Percentiles rank a stretch among this genome's conserved stretches.
These are phyloP conservation scores for Neonectria neomacrospora DNA, from an alignment of 2,329 filamentous ascomycete genomes.

Conservation along the genomic window DNA sequence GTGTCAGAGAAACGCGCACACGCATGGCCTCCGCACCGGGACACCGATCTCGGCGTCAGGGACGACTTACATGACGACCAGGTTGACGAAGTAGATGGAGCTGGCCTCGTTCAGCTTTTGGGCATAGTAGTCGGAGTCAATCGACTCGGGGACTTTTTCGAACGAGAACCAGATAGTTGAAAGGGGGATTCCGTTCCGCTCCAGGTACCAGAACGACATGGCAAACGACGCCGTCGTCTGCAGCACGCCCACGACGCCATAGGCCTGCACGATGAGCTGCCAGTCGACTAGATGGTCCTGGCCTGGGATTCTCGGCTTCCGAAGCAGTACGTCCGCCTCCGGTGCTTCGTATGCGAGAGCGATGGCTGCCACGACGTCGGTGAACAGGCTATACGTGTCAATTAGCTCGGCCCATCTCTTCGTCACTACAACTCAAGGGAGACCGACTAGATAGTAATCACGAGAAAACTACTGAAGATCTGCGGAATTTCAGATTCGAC, in stretches of 20 bases:
- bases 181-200: conserved; percentile 73
- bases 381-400: conserved; percentile 68
- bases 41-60: conserved; percentile 24
- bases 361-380: conserved; percentile 78
- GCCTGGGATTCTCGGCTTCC: conserved; percentile 74
- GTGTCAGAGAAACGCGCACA: conserved; percentile 24
- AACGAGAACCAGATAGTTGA: conserved; percentile 74
- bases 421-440: rapidly evolving
- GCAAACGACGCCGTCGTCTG: conserved; percentile 70
- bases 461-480: conserved; percentile 77
- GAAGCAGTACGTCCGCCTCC: conserved; percentile 78
- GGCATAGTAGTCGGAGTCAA: conserved; percentile 65
- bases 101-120: conserved; percentile 71
- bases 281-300: conserved; percentile 79
- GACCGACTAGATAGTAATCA: conserved; percentile 71
- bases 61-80: conserved; percentile 73
- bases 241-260: conserved; percentile 75
- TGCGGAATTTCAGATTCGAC: conserved; percentile 79
- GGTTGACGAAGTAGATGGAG: conserved; percentile 82
- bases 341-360: conserved; percentile 80
- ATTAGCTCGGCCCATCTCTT: not conserved
- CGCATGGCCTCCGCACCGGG: not conserved
- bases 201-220: conserved; percentile 75
- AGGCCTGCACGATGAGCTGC: conserved; percentile 77
- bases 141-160: conserved; percentile 61